These are phyloP conservation scores for Scheffersomyces segobiensis DNA, from an alignment of 1,139 yeast genomes.

Conservation along the genomic window DNA sequence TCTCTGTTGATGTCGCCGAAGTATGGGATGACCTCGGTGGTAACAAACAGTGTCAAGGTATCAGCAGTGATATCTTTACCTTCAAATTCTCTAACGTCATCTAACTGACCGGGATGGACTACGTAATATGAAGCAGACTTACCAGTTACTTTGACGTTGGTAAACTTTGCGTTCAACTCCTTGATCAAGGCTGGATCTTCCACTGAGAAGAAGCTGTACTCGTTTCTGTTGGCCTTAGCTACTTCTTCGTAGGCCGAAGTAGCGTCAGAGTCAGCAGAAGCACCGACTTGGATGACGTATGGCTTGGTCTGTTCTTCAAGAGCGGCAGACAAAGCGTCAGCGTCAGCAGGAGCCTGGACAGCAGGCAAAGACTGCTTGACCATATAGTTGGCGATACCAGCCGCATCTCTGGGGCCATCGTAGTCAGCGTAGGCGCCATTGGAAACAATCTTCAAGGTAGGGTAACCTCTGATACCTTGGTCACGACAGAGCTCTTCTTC, in stretches of 20 bases:
- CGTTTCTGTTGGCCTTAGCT: constrained; percentile 32
- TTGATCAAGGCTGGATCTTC: constrained; percentile 45
- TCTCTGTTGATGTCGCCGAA: constrained; percentile 89
- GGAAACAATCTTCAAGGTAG: constrained; percentile 79
- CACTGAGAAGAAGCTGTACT: constrained; percentile 60
- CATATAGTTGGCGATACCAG: constrained; percentile 78
- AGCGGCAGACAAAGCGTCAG: constrained; percentile 51
- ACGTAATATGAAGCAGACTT: constrained; percentile 50
- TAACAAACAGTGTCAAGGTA: constrained; percentile 55
- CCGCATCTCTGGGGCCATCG: constrained; percentile 82
- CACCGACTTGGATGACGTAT: constrained; percentile 46
- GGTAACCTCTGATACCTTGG: constrained; percentile 84
- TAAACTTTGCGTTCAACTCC: constrained; percentile 32
- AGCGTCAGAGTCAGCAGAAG: constrained; percentile 4
- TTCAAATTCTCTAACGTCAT: constrained; percentile 31
- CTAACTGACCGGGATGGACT: constrained; percentile 36
- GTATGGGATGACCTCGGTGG: constrained; percentile 74
- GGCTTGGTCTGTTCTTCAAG: constrained; percentile 51
- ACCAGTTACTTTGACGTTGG: constrained; percentile 16
- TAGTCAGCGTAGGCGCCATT: constrained; percentile 48
- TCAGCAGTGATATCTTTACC: constrained; percentile 25
- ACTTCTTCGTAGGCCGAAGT: constrained; percentile 11
- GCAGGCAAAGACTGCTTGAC: constrained; percentile 80
- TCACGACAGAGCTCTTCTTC: constrained; percentile 78
- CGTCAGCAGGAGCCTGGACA: constrained; percentile 54